A percentile compares a stretch with the other conserved stretches of the same genome.
Conservation (phyloP, 306 rosid genomes). For the Trifolium repens region DNA sequence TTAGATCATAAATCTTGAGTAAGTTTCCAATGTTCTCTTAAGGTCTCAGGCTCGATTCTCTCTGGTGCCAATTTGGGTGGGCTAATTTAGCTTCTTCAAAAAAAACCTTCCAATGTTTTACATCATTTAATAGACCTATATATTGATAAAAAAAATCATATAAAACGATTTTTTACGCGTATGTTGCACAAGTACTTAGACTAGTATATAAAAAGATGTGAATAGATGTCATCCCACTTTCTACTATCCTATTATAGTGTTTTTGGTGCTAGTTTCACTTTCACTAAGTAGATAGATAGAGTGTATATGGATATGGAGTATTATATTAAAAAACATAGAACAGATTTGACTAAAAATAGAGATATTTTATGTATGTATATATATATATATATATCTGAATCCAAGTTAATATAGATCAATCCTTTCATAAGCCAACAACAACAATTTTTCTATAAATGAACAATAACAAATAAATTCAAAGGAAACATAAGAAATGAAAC, state of each 20-base stretch:
- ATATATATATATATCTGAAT: neutral
- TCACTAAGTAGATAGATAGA: neutral
- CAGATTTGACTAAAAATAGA: neutral
- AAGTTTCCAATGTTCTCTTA: neutral
- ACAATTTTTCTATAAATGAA: neutral
- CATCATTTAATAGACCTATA: neutral
- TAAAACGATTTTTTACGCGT: too few species aligned
- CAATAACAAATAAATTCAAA: neutral
- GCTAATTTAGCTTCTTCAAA: too few species aligned
- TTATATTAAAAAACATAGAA: neutral
- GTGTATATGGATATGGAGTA: neutral
- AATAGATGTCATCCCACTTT: neutral
- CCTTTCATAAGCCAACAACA: conserved; percentile 10
- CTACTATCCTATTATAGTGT: too few species aligned
- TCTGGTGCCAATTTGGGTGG: too few species aligned
- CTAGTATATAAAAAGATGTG: neutral
- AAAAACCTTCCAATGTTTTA: neutral
- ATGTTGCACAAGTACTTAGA: too few species aligned
- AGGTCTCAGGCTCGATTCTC: too few species aligned
- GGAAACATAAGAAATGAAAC: neutral
- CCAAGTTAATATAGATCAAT: neutral
- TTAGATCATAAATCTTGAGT: neutral
- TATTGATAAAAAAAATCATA: too few species aligned
- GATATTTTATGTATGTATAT: neutral
- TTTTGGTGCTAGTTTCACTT: neutral